These are phyloP conservation scores for Boletus vermiculosoides DNA, from an alignment of 768 basidiomycete species.

Conservation along the genomic window DNA sequence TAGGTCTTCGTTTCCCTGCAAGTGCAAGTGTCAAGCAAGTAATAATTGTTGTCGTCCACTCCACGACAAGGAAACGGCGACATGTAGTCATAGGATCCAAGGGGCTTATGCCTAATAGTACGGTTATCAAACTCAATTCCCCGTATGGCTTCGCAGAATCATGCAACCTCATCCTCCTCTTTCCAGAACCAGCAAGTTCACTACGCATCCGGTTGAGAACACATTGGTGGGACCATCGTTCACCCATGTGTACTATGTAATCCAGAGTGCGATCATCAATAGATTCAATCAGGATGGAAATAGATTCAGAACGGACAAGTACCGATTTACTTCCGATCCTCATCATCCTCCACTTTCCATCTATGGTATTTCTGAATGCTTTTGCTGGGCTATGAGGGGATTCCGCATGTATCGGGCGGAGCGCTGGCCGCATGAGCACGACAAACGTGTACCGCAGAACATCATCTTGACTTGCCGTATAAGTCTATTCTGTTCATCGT, in stretches of 20 bases:
- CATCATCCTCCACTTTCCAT: conserved; percentile 8
- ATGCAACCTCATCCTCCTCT: not conserved
- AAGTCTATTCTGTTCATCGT: conserved; percentile 4
- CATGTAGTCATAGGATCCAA: no score
- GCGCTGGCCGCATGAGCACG: not conserved
- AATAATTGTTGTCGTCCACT: no score
- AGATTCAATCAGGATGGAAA: not conserved
- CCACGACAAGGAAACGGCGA: no score
- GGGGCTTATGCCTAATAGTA: no score
- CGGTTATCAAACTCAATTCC: not conserved
- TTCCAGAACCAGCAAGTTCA: not conserved
- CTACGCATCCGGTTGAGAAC: not conserved
- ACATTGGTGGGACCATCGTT: no score
- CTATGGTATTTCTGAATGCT: not conserved
- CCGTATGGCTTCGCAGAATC: not conserved
- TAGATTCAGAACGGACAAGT: not conserved
- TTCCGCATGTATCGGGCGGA: no score
- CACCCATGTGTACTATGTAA: not conserved
- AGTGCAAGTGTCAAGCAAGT: no score
- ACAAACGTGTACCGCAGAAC: not conserved
- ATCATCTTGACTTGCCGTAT: not conserved
- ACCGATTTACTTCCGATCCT: not conserved
- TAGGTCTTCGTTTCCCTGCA: no score
- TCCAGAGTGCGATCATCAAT: not conserved
- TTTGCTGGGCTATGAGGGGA: not conserved